Base-by-base conservation (phyloP, 495 filamentous ascomycete genomes). In the Penicillium ucsense region DNA sequence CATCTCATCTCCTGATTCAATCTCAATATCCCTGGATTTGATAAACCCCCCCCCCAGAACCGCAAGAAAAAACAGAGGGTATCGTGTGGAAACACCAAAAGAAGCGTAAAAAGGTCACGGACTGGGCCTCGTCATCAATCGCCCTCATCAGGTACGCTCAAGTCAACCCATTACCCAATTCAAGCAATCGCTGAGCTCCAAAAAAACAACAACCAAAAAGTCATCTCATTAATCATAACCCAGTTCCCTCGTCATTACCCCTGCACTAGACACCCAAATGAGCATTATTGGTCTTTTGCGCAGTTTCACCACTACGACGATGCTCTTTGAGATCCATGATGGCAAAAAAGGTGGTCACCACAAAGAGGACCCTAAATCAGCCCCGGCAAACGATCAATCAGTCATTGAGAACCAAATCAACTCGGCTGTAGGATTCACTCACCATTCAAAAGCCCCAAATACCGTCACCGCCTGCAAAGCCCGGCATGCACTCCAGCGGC, bases 371-470 rank as follows among this genome's bases (percentile, higher is more conserved):
- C 76, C 79, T 83, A 54, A n/a, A 4, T 9, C 20, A 20, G 20
- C 20, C 20, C 20, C 20, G 20, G 20, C 20, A 20, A 20, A 20
- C 1, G 20, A 20, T 20, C 20, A 20, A 20, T 20, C 38, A 3
- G 28, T 10, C 8, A 4, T 27, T 28, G 47, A 4, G 36, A 35
- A 35, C 6, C 34, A 35, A 1, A 10, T 35, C 2, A 27, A 11
- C 35, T 20, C 38, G 29, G 37, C 28, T 36, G 51, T 29, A 61
- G 42, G 30, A 20, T 6, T 41, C 10, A 57, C 65, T 49, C 60
- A 79, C 81, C 78, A 84, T 49, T 77, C 71, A 56, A 83, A 72
- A 2, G 77, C 70, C 0, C 62, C 73, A 66, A 84, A 76, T 4
- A 73, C 73, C 5, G 70, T 70, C 0, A 66, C 75, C 7, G 76